phyloP scores from a whole-genome alignment of 306 rosid species.

The Arachis stenosperma region DNA sequence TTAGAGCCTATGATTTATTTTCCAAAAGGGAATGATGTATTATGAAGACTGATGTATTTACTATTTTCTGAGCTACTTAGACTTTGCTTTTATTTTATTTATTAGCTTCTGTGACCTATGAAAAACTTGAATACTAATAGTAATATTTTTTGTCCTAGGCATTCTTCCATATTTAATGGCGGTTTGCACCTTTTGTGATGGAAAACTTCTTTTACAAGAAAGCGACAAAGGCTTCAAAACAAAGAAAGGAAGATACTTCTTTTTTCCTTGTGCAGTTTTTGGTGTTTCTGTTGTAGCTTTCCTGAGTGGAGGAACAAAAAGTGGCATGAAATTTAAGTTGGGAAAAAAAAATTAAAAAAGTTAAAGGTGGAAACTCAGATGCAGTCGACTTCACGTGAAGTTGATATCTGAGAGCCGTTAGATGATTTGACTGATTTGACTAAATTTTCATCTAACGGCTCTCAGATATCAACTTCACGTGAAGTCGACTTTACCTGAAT shows the following conservation, averaged over 20 bases:
- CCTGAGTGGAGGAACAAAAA: slow-evolving; percentile 45
- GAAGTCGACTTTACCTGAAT: too few relatives aligned
- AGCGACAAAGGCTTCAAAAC: slow-evolving; percentile 53
- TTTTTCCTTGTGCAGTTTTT: slow-evolving; percentile 47
- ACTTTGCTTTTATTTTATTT: neutral
- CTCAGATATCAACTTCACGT: too few relatives aligned
- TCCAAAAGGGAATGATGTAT: too few relatives aligned
- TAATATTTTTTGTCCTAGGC: too few relatives aligned
- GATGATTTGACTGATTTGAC: too few relatives aligned
- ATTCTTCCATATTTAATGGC: slow-evolving; percentile 4
- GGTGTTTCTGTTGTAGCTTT: slow-evolving; percentile 47
- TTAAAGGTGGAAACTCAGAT: too few relatives aligned
- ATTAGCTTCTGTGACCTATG: slow-evolving; percentile 22
- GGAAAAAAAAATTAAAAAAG: slow-evolving; percentile 16
- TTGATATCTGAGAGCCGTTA: too few relatives aligned
- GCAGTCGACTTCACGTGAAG: too few relatives aligned
- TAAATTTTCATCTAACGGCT: too few relatives aligned
- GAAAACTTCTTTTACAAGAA: slow-evolving; percentile 56
- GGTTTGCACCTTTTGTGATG: slow-evolving; percentile 31
- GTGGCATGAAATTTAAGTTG: slow-evolving; percentile 36
- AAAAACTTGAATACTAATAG: neutral
- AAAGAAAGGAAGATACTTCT: slow-evolving; percentile 57
- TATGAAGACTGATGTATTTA: neutral
- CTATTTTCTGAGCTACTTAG: neutral
- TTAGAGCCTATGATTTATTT: too few relatives aligned